Evolutionary conservation across 768 basidiomycete species (phyloP).

Genomic region (Cantharellus anzutake): DNA sequence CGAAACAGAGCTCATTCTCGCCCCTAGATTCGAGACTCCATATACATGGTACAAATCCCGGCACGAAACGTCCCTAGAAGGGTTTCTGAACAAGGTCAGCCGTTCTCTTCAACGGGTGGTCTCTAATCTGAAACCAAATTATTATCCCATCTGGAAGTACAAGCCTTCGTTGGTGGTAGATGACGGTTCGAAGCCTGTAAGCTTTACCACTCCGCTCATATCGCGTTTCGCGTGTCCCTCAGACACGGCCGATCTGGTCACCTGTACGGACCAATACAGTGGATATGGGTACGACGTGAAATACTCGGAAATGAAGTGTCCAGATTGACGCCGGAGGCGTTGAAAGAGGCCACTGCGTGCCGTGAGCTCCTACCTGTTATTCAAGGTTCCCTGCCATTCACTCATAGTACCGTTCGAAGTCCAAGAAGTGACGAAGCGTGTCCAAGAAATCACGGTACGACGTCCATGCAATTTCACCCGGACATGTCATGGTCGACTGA

Average conservation of each 20-base stretch:
- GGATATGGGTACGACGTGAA: slow-evolving; percentile 38
- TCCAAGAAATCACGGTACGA: no score
- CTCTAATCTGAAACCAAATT: no score
- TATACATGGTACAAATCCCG: no score
- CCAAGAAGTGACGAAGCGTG: no score
- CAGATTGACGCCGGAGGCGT: slow-evolving; percentile 17
- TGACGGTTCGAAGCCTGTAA: slow-evolving; percentile 55
- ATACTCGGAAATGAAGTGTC: not conserved
- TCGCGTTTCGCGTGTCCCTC: not conserved
- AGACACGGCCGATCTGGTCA: not conserved
- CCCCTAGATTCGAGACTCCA: no score
- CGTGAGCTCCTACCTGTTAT: not conserved
- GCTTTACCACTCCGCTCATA: slow-evolving; percentile 10
- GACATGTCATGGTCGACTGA: no score
- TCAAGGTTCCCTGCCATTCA: no score
- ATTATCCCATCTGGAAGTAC: slow-evolving; percentile 23
- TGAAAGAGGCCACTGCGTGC: slow-evolving; percentile 24
- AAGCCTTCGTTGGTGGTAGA: slow-evolving; percentile 64
- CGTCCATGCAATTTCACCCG: no score
- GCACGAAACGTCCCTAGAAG: not conserved
- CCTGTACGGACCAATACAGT: slow-evolving; percentile 20
- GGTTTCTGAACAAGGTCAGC: not conserved
- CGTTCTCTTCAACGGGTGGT: not conserved
- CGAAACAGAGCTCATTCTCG: no score
- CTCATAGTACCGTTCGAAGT: no score